A percentile compares a stretch with the other conserved stretches of the same genome.
These are phyloP conservation scores for Gossypium laxum DNA, from an alignment of 441 rosid species.

Conservation along the genomic window DNA sequence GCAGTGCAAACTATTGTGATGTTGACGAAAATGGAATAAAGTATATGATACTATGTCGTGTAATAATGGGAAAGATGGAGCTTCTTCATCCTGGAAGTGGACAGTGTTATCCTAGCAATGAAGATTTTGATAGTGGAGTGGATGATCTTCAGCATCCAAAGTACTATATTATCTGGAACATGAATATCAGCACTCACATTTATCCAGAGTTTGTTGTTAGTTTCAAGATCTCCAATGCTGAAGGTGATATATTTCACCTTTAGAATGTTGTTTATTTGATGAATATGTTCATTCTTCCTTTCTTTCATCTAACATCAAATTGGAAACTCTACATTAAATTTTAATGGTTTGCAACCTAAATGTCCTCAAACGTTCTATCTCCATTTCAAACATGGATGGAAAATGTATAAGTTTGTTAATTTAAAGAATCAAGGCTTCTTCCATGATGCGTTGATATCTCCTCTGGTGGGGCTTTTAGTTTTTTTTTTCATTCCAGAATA, in stretches of 20 bases:
- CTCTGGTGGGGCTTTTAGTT: constrained; percentile 23
- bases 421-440: constrained; percentile 23
- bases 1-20: constrained; percentile 80
- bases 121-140: constrained; percentile 73
- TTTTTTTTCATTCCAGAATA: constrained; percentile 28
- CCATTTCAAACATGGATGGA: constrained; percentile 18
- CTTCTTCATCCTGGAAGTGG: constrained; percentile 44
- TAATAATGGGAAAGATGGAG: constrained; percentile 94
- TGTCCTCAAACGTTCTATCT: constrained; percentile 17
- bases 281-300: constrained; percentile 1
- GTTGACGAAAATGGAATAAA: constrained; percentile 74
- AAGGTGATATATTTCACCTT: constrained; percentile 58
- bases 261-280: constrained; percentile 8
- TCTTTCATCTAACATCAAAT: constrained; percentile 9
- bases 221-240: constrained; percentile 63
- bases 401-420: constrained; percentile 19
- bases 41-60: constrained; percentile 68
- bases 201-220: constrained; percentile 84
- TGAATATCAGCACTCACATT: constrained; percentile 81
- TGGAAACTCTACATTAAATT: constrained; percentile 22
- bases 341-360: constrained; percentile 30
- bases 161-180: constrained; percentile 66
- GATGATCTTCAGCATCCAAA: constrained; percentile 68
- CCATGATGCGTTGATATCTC: constrained; percentile 31
- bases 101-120: constrained; percentile 58